Evolutionary conservation across 139 green algal genomes (phyloP).

Genomic region (Desmodesmus armatus): DNA sequence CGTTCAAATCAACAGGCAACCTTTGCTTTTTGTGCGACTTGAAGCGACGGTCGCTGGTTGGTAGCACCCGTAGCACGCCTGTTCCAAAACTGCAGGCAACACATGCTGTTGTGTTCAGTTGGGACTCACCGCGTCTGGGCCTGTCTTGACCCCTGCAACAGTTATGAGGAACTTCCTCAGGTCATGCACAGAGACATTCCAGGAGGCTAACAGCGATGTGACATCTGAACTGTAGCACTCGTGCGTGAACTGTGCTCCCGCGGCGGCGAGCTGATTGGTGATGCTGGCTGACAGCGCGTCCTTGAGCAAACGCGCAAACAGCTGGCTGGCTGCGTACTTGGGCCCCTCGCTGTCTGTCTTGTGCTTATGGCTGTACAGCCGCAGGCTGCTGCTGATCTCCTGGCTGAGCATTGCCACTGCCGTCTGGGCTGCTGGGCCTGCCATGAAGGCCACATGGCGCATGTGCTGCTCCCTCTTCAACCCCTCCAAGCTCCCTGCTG

Average conservation of each 20-base stretch:
- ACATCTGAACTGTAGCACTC: too few relatives aligned
- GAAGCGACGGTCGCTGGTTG: too few relatives aligned
- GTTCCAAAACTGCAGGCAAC: too few relatives aligned
- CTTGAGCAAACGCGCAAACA: not conserved
- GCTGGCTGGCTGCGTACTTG: not conserved
- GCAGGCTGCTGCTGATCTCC: not conserved
- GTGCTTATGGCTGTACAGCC: not conserved
- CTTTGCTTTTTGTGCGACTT: too few relatives aligned
- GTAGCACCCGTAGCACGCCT: too few relatives aligned
- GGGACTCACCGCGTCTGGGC: too few relatives aligned
- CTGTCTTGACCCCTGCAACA: too few relatives aligned
- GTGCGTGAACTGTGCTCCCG: not conserved
- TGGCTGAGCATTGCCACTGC: not conserved
- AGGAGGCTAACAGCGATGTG: too few relatives aligned
- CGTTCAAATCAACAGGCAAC: too few relatives aligned
- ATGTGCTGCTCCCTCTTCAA: constrained; percentile 23
- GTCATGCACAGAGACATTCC: not conserved
- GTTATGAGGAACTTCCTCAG: too few relatives aligned
- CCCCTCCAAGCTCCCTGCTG: not conserved
- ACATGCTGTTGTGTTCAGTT: too few relatives aligned
- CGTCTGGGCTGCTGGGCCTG: not conserved
- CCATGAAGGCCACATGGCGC: not conserved
- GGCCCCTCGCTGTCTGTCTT: not conserved
- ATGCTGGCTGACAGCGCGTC: not conserved
- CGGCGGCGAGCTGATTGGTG: not conserved